phyloP scores from a whole-genome alignment of 225 moss, liverwort and hornwort genomes.

The Takakia lepidozioides region DNA sequence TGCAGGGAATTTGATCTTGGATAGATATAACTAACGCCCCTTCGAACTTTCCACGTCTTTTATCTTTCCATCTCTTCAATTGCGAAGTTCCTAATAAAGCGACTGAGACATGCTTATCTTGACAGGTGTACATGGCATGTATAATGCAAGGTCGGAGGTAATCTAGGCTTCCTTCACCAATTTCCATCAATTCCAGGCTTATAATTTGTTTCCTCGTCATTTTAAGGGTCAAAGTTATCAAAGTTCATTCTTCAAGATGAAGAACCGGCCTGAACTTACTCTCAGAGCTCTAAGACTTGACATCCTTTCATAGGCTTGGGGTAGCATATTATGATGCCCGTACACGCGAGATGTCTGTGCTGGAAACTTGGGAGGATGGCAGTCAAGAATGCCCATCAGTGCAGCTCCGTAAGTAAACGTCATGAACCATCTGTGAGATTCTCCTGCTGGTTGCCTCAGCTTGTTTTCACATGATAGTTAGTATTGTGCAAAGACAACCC shows the following conservation, averaged over 20 bases:
- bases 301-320: slow-evolving; percentile 52
- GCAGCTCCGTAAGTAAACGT: slow-evolving; percentile 66
- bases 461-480: no score
- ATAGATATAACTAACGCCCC: no score
- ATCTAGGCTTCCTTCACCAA: slow-evolving; percentile 1
- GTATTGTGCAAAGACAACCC: no score
- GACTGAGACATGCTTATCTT: no score
- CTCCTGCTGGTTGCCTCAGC: no score
- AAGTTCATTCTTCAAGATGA: background rate
- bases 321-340: slow-evolving; percentile 73
- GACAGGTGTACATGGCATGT: slow-evolving; percentile 96
- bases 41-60: no score
- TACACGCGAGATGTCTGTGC: slow-evolving; percentile 71
- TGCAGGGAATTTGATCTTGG: no score
- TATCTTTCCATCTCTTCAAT: no score
- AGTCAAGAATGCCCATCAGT: slow-evolving; percentile 62
- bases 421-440: no score
- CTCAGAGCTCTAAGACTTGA: background rate
- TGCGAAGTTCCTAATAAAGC: no score
- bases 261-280: background rate
- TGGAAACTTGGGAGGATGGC: slow-evolving; percentile 79
- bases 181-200: slow-evolving; percentile 1
- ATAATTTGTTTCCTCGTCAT: slow-evolving; percentile 1
- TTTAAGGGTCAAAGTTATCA: background rate
- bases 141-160: slow-evolving; percentile 86